A percentile compares a stretch with the other conserved stretches of the same genome.
Conservation (phyloP, 164 flowering plant species). For the Protea cynaroides region DNA sequence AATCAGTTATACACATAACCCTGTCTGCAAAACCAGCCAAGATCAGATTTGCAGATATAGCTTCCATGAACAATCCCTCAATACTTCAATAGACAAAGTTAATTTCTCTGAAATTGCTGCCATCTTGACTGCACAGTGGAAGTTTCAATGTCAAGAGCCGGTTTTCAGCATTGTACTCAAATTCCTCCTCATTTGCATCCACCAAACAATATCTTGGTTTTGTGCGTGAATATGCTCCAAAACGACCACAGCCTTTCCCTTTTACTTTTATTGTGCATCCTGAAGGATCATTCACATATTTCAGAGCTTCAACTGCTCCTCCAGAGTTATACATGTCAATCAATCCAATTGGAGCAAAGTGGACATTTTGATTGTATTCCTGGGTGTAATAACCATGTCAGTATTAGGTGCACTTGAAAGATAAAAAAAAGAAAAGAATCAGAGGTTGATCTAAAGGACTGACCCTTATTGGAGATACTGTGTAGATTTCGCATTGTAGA, state of each 20-base stretch:
- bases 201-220: slow-evolving; percentile 44
- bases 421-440: neutral
- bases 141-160: slow-evolving; percentile 41
- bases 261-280: slow-evolving; percentile 26
- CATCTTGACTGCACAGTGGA: slow-evolving; percentile 22
- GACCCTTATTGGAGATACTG: slow-evolving; percentile 50
- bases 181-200: slow-evolving; percentile 34
- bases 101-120: slow-evolving; percentile 33
- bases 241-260: slow-evolving; percentile 48
- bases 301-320: slow-evolving; percentile 50
- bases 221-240: slow-evolving; percentile 54
- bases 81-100: slow-evolving; percentile 29
- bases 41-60: too few species aligned
- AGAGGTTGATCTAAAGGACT: slow-evolving; percentile 11
- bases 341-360: slow-evolving; percentile 67
- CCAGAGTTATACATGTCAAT: slow-evolving; percentile 77
- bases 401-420: neutral
- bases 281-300: slow-evolving; percentile 17
- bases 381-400: slow-evolving; percentile 21
- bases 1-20: too few species aligned
- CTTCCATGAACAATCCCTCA: neutral
- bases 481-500: slow-evolving; percentile 41
- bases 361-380: slow-evolving; percentile 35
- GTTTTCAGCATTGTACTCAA: slow-evolving; percentile 29
- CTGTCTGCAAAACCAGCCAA: too few species aligned